A percentile compares a stretch with the other conserved stretches of the same genome.
Conservation (phyloP, 1,284 basidiomycete species). For the Austroboletus novae-zelandiae region DNA sequence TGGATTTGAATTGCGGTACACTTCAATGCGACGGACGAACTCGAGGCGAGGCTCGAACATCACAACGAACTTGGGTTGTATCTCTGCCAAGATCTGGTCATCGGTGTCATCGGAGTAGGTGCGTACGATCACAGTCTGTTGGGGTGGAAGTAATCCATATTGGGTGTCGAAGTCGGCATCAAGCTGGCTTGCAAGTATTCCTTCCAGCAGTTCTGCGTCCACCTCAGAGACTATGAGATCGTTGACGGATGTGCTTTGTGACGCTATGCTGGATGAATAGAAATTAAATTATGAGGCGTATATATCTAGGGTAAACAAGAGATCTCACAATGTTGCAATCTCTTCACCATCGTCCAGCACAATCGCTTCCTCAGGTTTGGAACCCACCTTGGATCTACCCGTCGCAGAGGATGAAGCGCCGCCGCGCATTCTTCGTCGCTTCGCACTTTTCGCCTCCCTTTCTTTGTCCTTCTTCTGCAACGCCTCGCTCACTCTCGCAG, state of each 20-base stretch:
- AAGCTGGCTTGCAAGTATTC: constrained; percentile 25
- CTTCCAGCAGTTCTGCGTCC: constrained; percentile 34
- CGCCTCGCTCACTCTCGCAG: constrained; percentile 55
- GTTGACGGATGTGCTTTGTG: constrained; percentile 10
- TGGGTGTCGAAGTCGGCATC: constrained; percentile 67
- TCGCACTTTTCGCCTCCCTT: constrained; percentile 50
- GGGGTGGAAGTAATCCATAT: constrained; percentile 80
- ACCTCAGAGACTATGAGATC: constrained; percentile 21
- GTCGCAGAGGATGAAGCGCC: constrained; percentile 45
- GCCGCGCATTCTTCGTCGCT: constrained; percentile 62
- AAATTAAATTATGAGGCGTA: neutral
- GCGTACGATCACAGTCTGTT: constrained; percentile 83
- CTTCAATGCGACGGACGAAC: constrained; percentile 92
- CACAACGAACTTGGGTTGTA: constrained; percentile 88
- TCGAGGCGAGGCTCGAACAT: constrained; percentile 96
- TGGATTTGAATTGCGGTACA: constrained; percentile 80
- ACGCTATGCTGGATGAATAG: constrained; percentile 16
- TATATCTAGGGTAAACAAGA: neutral
- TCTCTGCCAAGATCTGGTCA: constrained; percentile 84
- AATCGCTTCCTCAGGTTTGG: constrained; percentile 36
- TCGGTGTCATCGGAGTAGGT: constrained; percentile 93
- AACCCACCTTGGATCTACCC: constrained; percentile 10
- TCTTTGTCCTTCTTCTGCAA: constrained; percentile 73
- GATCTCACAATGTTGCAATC: constrained; percentile 24
- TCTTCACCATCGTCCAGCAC: constrained; percentile 51